These are phyloP conservation scores for Geum urbanum DNA, from an alignment of 306 rosid genomes.

Conservation along the genomic window DNA sequence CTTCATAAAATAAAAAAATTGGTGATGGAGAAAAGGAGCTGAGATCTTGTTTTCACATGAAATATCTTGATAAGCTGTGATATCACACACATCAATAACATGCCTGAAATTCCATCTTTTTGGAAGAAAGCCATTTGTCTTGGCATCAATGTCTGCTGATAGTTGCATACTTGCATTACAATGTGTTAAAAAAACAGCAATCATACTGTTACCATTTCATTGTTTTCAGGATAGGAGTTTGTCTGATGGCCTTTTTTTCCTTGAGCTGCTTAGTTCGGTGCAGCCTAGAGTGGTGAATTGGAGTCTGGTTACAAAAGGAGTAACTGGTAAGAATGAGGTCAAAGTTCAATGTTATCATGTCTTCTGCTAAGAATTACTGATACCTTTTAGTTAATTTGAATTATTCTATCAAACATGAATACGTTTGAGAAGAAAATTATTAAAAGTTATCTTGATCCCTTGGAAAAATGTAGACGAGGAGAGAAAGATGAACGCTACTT, in stretches of 20 bases:
- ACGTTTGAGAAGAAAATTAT: background rate
- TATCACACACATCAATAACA: background rate
- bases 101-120: background rate
- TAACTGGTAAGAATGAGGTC: constrained; percentile 46
- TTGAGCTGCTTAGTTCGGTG: constrained; percentile 89
- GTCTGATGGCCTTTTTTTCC: constrained; percentile 86
- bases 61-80: background rate
- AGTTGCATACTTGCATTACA: background rate
- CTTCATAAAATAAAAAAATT: too few relatives aligned
- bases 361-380: background rate
- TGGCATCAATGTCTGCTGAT: background rate
- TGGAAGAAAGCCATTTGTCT: background rate
- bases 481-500: constrained; percentile 92
- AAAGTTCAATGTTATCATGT: background rate
- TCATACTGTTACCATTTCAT: background rate
- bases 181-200: background rate
- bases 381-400: background rate
- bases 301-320: constrained; percentile 90
- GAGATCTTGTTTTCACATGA: background rate
- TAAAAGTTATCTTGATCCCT: background rate
- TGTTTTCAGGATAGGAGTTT: constrained; percentile 70
- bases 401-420: background rate
- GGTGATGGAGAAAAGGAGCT: background rate
- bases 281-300: constrained; percentile 86
- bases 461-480: constrained; percentile 59